Base-by-base conservation (phyloP, 148 eudicot species). In the Rhododendron ovatum region DNA sequence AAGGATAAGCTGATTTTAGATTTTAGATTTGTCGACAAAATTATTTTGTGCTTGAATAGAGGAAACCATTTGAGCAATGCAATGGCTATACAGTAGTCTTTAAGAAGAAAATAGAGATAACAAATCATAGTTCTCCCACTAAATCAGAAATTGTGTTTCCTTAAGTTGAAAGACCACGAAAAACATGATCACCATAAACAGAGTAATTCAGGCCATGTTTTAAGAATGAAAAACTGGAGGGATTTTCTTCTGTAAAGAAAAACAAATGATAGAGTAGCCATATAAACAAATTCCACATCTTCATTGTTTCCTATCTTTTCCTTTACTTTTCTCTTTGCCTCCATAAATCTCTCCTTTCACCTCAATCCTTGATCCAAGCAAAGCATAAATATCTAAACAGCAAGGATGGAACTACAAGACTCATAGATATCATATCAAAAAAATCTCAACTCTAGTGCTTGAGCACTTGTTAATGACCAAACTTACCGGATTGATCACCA, bases 401-500 rank as follows among this genome's bases (percentile, higher is more conserved):
- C 33, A 67, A 26, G 14, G 74, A 26, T 67, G 74, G 33, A 26
- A 67, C 65, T 59, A 59, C n/a, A 59, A 20, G 65, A 59, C 65
- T 26, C 33, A 26, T n/a, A 67, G 33, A 33, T 71, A 71, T 30
- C 41, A 14, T 30, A 33, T 30, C 0, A 1, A 30, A 71, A 71
- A 71, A 4, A 4, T 5, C 35, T 71, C 76, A 30, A 71, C 41
- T 33, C 76, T 33, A 15, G 13, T 71, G 41, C 76, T 71, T 15
- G 7, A 71, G 76, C 41, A 33, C 24, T 80, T 51, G 22, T 51
- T 30, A n/a, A 57, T 82, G 10, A 69, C 20, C 55, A 85, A 84
- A 89, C 98, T 93, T 84, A 95, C 98, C 85, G 98, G 98, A 77
- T 95, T 95, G 83, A 95, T 93, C 37, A 95, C 98, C 73, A 91